phyloP scores from a whole-genome alignment of 2,329 filamentous ascomycete species.

The Sporothrix pallida region DNA sequence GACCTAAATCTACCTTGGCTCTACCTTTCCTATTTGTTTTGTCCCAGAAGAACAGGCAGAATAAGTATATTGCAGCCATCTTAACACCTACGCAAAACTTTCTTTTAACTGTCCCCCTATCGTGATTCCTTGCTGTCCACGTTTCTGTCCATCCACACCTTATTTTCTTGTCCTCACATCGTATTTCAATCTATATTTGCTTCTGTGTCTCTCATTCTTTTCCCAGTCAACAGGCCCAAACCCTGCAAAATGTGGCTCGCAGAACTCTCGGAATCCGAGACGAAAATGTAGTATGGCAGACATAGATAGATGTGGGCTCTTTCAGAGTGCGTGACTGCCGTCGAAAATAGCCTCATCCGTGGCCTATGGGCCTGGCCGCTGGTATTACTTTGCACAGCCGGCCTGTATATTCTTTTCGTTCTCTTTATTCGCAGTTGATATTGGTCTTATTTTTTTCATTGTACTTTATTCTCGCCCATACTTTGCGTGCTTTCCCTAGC shows the following conservation, averaged over 20 bases:
- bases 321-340: neutral
- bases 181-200: neutral
- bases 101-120: neutral
- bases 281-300: neutral
- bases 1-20: neutral
- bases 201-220: neutral
- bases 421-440: neutral
- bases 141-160: neutral
- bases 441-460: neutral
- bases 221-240: neutral
- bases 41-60: constrained; percentile 1
- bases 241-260: constrained; percentile 13
- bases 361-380: neutral
- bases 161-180: neutral
- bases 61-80: constrained; percentile 5
- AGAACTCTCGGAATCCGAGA: neutral
- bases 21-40: neutral
- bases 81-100: neutral
- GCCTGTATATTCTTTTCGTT: neutral
- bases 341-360: constrained; percentile 20
- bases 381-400: neutral
- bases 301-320: neutral
- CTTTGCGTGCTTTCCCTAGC: constrained; percentile 2
- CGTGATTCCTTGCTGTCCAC: neutral
- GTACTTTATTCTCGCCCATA: neutral